Conservation (phyloP, 768 basidiomycete species). For the Suillus subluteus region DNA sequence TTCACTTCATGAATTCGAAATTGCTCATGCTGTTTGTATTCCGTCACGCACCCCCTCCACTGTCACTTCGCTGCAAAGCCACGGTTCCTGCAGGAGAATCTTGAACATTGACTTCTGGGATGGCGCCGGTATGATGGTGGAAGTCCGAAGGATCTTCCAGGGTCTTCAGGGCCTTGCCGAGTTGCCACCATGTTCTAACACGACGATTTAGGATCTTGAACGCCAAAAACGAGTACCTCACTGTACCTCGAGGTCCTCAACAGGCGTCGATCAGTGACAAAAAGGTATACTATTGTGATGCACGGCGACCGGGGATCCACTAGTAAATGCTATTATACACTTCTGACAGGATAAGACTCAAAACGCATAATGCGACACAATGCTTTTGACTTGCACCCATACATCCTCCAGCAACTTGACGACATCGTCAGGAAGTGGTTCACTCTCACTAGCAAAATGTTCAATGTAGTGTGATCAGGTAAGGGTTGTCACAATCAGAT, state of each 20-base stretch:
- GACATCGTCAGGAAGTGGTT: constrained; percentile 8
- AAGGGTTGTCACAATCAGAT: background rate
- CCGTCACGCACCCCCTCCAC: too few relatives aligned
- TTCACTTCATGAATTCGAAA: background rate
- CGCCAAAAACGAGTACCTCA: too few relatives aligned
- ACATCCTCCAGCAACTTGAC: constrained; percentile 7
- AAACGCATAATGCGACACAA: too few relatives aligned
- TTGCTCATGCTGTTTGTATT: background rate
- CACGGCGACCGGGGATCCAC: too few relatives aligned
- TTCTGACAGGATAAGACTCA: background rate
- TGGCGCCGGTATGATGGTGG: too few relatives aligned
- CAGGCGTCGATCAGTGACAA: background rate
- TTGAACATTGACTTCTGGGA: background rate
- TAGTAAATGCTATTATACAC: background rate
- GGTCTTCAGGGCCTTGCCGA: background rate
- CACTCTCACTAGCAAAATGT: constrained; percentile 6
- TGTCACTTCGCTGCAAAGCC: too few relatives aligned
- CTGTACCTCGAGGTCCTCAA: background rate
- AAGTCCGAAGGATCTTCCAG: too few relatives aligned
- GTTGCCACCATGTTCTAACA: background rate
- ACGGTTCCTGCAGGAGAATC: background rate
- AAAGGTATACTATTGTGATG: background rate
- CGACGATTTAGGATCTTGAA: background rate
- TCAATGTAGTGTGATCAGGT: background rate
- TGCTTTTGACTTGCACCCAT: constrained; percentile 2